Evolutionary conservation across 352 stramenopile genomes (phyloP), one percentile per base, ranked within the genome.

Genomic region (Pythium inflatum): DNA sequence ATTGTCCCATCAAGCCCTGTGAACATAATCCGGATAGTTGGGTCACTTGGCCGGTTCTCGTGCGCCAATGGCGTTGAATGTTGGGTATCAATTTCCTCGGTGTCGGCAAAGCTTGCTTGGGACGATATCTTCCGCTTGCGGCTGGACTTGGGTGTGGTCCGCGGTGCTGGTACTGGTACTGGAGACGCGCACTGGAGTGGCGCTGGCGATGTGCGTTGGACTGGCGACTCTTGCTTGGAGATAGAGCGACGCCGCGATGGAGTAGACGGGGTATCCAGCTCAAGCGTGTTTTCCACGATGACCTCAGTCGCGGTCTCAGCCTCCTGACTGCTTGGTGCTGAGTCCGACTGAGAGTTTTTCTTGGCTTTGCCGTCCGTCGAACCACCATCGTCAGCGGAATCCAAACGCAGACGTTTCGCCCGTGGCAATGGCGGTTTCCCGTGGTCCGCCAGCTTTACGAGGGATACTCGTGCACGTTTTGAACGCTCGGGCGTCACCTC

Each of bases 1-100:
- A 69, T 65, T 0, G 81, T 80, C 5, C 72, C 73, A 30, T 90
- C 82, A 2, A 90, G 62, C 9, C 80, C 80, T 5, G 82, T 90
- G 13, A 90, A 73, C 38, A 90, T 81, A 45, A 88, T 73, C 14
- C 82, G 78, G 33, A 90, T 70, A 41, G 24, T 36, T 34, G 43
- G 43, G 11, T 33, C 34, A 7, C 36, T 43, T 43, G 36, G 9
- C 16, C 9, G 16, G 9, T 9, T 16, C 16, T 43, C 36, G 16
- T 43, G 36, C 36, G 48, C 24, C 18, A 9, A 49, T 11, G 43
- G 28, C 22, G 16, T 16, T 54, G 31, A 56, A 11, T 40, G n/a
- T n/a, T n/a, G 7, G 11, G 43, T 11, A 31, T 27, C 34, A 14
- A 54, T 36, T 31, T 57, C 51, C 36, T 63, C 16, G 2, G 50